Percentiles rank a stretch among this genome's conserved stretches.
phyloP scores from a whole-genome alignment of 139 green algal genomes.

The Micractinium sp. region DNA sequence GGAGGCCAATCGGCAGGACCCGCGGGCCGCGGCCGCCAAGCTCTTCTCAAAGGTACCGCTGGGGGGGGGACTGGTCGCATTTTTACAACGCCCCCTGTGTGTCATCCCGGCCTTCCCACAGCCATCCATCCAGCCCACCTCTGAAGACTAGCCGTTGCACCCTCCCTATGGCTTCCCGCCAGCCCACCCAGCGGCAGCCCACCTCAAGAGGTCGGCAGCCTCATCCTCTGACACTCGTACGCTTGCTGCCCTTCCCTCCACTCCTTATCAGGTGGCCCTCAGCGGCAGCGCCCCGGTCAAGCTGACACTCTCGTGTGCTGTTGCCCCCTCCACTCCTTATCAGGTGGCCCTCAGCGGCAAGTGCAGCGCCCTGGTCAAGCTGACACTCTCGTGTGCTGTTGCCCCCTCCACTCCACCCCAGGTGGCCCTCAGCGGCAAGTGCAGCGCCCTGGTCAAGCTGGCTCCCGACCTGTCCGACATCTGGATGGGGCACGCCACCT shows the following conservation, averaged over 20 bases:
- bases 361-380: constrained; percentile 68
- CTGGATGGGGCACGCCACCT: constrained; percentile 70
- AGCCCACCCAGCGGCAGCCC: too few species aligned
- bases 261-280: too few species aligned
- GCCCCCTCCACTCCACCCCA: background rate
- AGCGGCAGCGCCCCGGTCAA: too few species aligned
- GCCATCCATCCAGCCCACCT: background rate
- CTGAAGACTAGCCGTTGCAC: background rate
- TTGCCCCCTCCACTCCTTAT: background rate
- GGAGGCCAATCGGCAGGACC: background rate
- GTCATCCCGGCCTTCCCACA: too few species aligned
- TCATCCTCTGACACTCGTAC: too few species aligned
- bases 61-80: too few species aligned
- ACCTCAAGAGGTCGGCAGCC: too few species aligned
- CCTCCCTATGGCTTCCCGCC: too few species aligned
- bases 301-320: too few species aligned
- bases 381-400: background rate
- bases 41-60: constrained; percentile 35
- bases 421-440: constrained; percentile 52
- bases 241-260: too few species aligned
- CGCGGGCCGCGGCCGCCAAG: background rate
- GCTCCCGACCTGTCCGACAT: constrained; percentile 43
- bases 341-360: constrained; percentile 44
- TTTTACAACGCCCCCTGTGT: too few species aligned
- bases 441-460: constrained; percentile 65